phyloP scores from a whole-genome alignment of 208 protist species.

The Crithidia sp. region DNA sequence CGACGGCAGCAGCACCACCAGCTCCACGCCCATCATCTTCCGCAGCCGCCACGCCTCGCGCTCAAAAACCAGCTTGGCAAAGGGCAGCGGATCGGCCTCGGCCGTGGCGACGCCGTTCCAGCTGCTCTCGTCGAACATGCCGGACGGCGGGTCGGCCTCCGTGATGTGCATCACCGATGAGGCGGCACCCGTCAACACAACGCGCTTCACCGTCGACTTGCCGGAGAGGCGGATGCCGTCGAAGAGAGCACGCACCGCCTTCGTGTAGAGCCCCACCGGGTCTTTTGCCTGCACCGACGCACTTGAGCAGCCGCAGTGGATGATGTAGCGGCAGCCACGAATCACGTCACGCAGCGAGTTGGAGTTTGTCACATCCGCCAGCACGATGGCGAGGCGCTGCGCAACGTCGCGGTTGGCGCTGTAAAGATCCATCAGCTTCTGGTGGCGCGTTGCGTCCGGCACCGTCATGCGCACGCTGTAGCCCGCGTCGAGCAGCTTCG shows the following conservation, averaged over 20 bases:
- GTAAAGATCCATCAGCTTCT: conserved; percentile 81
- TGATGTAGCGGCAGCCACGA: conserved; percentile 84
- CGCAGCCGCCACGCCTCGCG: conserved; percentile 87
- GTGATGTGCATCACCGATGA: conserved; percentile 82
- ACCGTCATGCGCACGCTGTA: conserved; percentile 88
- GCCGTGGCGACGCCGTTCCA: conserved; percentile 81
- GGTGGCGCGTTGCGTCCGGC: conserved; percentile 48
- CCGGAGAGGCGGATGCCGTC: conserved; percentile 81
- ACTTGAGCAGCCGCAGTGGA: conserved; percentile 85
- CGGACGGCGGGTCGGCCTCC: conserved; percentile 65
- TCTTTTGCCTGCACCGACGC: conserved; percentile 40
- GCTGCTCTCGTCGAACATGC: conserved; percentile 78
- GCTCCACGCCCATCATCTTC: conserved; percentile 89
- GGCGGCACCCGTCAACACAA: conserved; percentile 82
- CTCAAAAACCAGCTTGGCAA: conserved; percentile 86
- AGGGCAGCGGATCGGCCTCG: conserved; percentile 74
- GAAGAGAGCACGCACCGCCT: conserved; percentile 86
- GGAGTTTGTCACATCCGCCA: conserved; percentile 81
- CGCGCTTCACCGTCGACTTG: conserved; percentile 84
- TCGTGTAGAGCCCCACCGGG: conserved; percentile 64
- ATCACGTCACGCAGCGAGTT: conserved; percentile 77
- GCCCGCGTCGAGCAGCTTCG: conserved; percentile 82
- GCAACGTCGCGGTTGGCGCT: conserved; percentile 50
- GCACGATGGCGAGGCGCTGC: conserved; percentile 68
- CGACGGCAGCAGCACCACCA: conserved; percentile 88